Base-by-base conservation (phyloP, 805 yeast species). In the Saccharomyces mikatae region DNA sequence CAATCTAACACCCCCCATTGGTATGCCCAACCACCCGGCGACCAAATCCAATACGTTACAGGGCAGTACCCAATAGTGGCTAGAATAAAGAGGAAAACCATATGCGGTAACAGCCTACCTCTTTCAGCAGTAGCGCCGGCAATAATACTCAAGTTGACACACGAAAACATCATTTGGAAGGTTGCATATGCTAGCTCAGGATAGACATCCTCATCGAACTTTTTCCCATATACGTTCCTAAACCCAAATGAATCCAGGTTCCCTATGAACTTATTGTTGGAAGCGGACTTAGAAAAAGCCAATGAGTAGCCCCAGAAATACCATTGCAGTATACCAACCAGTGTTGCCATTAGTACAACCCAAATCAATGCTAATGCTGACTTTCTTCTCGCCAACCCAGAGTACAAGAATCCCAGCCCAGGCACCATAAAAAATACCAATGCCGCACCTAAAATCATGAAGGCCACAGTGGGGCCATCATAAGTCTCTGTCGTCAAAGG, bases 231-330 rank as follows among this genome's bases (percentile, higher is more conserved):
- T 11, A 88, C 80, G 66, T 86, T 77, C 63, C 84, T 78, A 66
- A 87, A 81, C 3, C 96, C 97, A 70, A 90, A 87, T 51, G 82
- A 77, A 61, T 82, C 83, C 61, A 90, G 71, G 67, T 90, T 84
- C 6, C 97, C 97, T 61, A 91, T 91, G 68, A 83, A 91, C 32
- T 83, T 81, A 69, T 89, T 89, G 29, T 83, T 73, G 13, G 55
- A 50, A 3, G 96, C 87, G 0, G 87, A 80, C 10, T 76, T 61
- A 0, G 90, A 82, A 64, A 91, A 89, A 3, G 97, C 92, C 46
- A 91, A 72, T 0, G 96, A 88, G 67, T 88, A 89, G 8, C 96
- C 97, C 96, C 97, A 91, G 67, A 91, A 88, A 70, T 89, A 91
- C 97, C 97, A 91, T 65, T 89, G 96, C 66, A 89, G 81, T 41